Evolutionary conservation across 257 asterid genomes (phyloP), one percentile per base, ranked within the genome.

Genomic region (Solanum stenotomum): DNA sequence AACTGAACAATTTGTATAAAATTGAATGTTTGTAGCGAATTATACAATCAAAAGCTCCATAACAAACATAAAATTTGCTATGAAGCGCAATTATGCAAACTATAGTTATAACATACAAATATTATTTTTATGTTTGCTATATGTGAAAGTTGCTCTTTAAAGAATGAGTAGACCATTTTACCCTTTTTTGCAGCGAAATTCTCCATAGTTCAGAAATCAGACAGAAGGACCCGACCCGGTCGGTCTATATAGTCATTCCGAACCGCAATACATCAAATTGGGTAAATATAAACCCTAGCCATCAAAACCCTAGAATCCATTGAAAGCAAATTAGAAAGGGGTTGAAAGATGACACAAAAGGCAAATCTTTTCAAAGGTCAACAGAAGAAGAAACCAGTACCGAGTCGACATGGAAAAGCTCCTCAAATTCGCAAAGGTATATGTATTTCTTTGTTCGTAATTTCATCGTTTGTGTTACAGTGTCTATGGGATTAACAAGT

Each of bases 391-490:
- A 94, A 96, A 89, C 87, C 96, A 27, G 91, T 95, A 42, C 98
- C 99, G 16, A 96, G 92, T 89, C 98, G 99, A 88, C 99, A 96
- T 87, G 99, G 98, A n/a, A 96, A 96, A 90, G 61, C 76, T 85
- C 33, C 91, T 82, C 92, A 88, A 63, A 95, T 90, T 65, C 93
- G 95, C 72, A 95, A 96, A 89, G 99, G 99, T 95, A 89, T 71
- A 38, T 20, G 13, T 6, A 10, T 86, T 29, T 14, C 9, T 74
- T 5, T 68, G 34, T 74, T 16, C 0, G 59, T 38, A 11, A 14
- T 15, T 49, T 20, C 40, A 25, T 67, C 35, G 16, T 29, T 25
- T 3, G 29, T 70, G 34, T 29, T 23, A 23, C 40, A 18, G 38
- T 33, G 20, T 40, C 49, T n/a, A 71, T 86, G 29, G 8, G 44